These are phyloP conservation scores for Carex kokanica DNA, from an alignment of 176 grass and related monocot genomes.

Conservation along the genomic window DNA sequence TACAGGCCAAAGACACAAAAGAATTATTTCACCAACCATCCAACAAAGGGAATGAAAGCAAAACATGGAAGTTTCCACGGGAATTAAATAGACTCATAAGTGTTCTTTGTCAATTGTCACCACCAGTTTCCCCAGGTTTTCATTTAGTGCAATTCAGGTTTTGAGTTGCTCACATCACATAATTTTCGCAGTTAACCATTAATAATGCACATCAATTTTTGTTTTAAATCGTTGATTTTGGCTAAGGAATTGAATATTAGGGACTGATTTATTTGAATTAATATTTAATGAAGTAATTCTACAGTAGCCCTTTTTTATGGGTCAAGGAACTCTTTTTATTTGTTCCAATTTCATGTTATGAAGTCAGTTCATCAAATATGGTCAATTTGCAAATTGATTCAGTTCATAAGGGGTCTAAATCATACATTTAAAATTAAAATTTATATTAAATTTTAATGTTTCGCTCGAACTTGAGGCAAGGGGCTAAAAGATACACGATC, in stretches of 20 bases:
- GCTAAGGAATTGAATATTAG: neutral
- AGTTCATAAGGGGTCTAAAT: too few relatives aligned
- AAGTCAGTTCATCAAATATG: too few relatives aligned
- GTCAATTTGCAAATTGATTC: too few relatives aligned
- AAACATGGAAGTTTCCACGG: constrained; percentile 21
- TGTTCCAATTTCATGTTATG: too few relatives aligned
- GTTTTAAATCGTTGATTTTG: neutral
- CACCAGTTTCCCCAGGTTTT: neutral
- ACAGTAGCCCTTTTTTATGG: too few relatives aligned
- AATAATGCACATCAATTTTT: neutral
- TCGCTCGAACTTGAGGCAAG: too few relatives aligned
- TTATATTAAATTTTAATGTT: too few relatives aligned
- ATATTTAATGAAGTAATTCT: neutral
- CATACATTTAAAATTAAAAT: too few relatives aligned
- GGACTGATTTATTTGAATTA: neutral
- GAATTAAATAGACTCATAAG: neutral
- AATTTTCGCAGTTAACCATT: neutral
- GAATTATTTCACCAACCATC: neutral
- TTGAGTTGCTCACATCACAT: neutral
- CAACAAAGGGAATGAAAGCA: constrained; percentile 21
- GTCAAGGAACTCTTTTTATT: too few relatives aligned
- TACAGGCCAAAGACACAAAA: neutral
- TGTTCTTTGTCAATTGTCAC: neutral
- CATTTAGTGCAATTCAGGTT: neutral
- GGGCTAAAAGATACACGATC: too few relatives aligned